Base-by-base conservation (phyloP, 129 eudicot species). In the Arctium minus region DNA sequence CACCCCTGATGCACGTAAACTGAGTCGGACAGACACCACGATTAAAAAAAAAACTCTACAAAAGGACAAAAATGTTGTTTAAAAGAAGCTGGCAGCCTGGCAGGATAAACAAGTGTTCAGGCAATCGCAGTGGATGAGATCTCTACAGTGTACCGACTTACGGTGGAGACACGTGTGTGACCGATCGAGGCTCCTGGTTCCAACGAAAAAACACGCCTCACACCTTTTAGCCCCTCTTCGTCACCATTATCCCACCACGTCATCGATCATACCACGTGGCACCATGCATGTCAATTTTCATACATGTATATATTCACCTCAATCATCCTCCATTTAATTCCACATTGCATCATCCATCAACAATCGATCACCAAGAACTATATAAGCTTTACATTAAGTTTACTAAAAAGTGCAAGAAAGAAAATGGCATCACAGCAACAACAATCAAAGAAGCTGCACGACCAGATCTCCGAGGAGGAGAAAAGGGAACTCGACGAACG, bases 401-500 rank as follows among this genome's bases (percentile, higher is more conserved):
- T 22, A 22, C 27, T 22, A 33, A 12, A 31, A 46, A 9, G 12
- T 35, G 6, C 0, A 22, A n/a, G 27, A 18, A 60, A 39, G 6
- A 29, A 60, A 39, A 85, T 85, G 88, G 81, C 88, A 70, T 85
- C 88, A n/a, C 81, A 75, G 8, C 87, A 84, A 8, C 76, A 72
- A 13, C 68, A 84, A 78, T 27, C 13, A 40, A 75, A 76, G 10
- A 85, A 75, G 78, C 2, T 79, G 1, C 74, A 83, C 22, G 87
- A 84, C 65, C 39, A 84, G 22, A 32, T 85, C 37, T 53, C 88
- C 31, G 81, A 85, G 1, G 68, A 85, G 56, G 85, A 85, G 85
- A 80, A 85, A 17, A 85, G 70, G 74, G 72, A 75, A 2, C 85
- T 85, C 32, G 88, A 85, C 50, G 65, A 85, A 60, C 81, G 88